These are phyloP conservation scores for Coemansia sp. DNA, from an alignment of 192 early-diverging fungal species.

Conservation along the genomic window DNA sequence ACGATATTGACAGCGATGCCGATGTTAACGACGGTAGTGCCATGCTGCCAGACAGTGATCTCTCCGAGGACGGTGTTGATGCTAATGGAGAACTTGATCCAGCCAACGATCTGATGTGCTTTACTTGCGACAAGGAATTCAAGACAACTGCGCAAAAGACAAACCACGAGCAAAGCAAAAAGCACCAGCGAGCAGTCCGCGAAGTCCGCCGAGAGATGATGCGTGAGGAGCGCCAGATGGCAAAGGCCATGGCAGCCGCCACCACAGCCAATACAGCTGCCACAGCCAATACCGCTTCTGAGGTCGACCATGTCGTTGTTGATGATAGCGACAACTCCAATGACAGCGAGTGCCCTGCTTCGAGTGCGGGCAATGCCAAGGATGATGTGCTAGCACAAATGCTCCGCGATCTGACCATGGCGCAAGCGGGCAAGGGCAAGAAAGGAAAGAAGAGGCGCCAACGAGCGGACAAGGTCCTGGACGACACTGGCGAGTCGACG, in stretches of 20 bases:
- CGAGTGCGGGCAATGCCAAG: constrained; percentile 4
- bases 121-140: constrained; percentile 87
- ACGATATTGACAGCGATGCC: constrained; percentile 12
- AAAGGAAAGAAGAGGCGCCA: constrained; percentile 51
- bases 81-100: constrained; percentile 48
- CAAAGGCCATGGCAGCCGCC: constrained; percentile 31
- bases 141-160: constrained; percentile 75
- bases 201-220: constrained; percentile 75
- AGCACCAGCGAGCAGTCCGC: constrained; percentile 80
- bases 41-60: constrained; percentile 12
- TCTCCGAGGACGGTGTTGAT: not conserved
- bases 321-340: not conserved
- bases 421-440: constrained; percentile 35
- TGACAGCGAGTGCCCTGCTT: constrained; percentile 12
- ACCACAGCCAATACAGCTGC: not conserved
- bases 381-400: constrained; percentile 37
- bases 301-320: not conserved
- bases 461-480: constrained; percentile 7
- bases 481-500: constrained; percentile 24
- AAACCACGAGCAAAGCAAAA: constrained; percentile 87
- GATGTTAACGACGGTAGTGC: constrained; percentile 14
- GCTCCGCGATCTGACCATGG: constrained; percentile 47
- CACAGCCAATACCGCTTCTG: not conserved
- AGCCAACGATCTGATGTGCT: constrained; percentile 76
- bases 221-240: constrained; percentile 61